Evolutionary conservation across 805 yeast species (phyloP), one percentile per base, ranked within the genome.

Genomic region (Pichia nanzhaoensis): DNA sequence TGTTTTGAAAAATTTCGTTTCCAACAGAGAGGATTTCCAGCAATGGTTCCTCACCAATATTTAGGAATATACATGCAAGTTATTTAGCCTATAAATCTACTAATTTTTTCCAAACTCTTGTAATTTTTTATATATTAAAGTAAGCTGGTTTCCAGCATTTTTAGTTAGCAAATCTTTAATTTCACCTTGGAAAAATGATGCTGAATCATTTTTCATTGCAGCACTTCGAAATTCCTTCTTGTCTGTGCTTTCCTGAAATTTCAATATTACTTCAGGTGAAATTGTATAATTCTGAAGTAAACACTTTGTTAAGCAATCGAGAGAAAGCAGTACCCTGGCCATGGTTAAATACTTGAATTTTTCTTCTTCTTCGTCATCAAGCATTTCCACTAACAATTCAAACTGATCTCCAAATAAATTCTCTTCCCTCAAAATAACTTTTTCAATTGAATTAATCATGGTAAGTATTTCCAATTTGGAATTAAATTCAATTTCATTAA

Each of bases 21-120:
- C 41, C 6, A 45, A 45, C n/a, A 45, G 48, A 28, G 71, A 82
- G 0, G 95, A 86, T 56, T 85, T 80, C 58, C 75, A 75, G 39
- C 78, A 73, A 45, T 60, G 72, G 42, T 68, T 75, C 44, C 45
- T 62, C 30, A 38, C 49, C 13, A 64, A 63, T 31, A 53, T 63
- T 28, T 61, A 41, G 41, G 13, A 16, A 33, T 33, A 39, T 21
- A 16, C 32, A 32, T 14, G 9, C 3, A 16, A 30, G n/a, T 30
- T 30, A 7, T 30, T 27, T 19, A 19, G 19, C 30, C 13, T 17
- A n/a, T 22, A 22, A 9, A 38, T 14, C 3, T 27, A 14, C 34
- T 31, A 39, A 12, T 30, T 37, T 18, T 34, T 45, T 32, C 13
- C 42, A 17, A 48, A 37, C 24, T 45, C 41, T 17, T 17, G 32